Base-by-base conservation (phyloP, 2,329 filamentous ascomycete genomes). In the Endocalyx cinctus region DNA sequence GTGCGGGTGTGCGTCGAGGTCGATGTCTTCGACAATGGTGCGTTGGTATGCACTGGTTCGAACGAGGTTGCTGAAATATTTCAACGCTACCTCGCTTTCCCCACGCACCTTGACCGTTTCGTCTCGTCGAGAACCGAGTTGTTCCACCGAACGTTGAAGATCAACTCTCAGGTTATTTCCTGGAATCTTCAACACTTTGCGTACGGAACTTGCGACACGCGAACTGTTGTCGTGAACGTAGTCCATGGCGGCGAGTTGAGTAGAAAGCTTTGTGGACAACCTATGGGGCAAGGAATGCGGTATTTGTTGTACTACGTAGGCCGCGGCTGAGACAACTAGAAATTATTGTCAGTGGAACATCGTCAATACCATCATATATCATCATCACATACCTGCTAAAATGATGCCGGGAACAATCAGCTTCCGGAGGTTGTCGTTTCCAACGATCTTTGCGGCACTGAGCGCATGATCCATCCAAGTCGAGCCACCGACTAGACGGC, bases 391-490 rank as follows among this genome's bases (percentile, higher is more conserved):
- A 92, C 87, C 80, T 55, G 84, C 82, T 50, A 84, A 70, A 37
- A 94, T 59, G 32, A 94, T 64, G 44, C 87, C 84, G 23, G 92
- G 92, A 15, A 97, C 57, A 40, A 95, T 75, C 40, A 97, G 69
- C 47, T 77, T 81, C 48, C 86, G 81, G 38, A 95, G 59, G 51
- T 92, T 94, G 53, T 84, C 83, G 39, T 82, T 82, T 28, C 89
- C 84, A 40, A 96, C 62, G 26, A 97, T 64, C 50, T 82, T 87
- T n/a, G 78, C 81, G 6, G 84, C 86, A 42, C 84, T 85, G 33
- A 96, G 61, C 2, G 85, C 83, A 43, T 90, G 86, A 56, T 97
- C 90, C 47, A 96, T 67, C 88, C 90, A 97, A 31, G 84, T 82
- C 47, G 84, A 79, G 41, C 88, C 84, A 39, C 89, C 87, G 25